Evolutionary conservation across 495 filamentous ascomycete genomes (phyloP).

Genomic region (Hypoxylon lenormandii): DNA sequence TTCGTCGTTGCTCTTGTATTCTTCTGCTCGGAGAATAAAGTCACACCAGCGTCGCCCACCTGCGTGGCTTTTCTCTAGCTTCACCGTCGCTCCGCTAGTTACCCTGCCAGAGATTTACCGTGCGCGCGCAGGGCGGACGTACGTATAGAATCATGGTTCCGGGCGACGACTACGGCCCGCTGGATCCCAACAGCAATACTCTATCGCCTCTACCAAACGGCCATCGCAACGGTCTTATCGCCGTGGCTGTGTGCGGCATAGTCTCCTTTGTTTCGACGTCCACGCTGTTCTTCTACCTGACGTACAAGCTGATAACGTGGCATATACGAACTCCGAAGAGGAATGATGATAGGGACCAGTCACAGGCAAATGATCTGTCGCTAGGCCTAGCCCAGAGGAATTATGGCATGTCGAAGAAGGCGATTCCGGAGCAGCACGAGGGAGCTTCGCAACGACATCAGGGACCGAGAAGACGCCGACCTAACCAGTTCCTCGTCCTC

Average conservation of each 20-base stretch:
- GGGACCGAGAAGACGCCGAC: constrained; percentile 40
- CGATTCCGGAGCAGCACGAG: constrained; percentile 17
- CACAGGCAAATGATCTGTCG: constrained; percentile 37
- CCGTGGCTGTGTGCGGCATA: constrained; percentile 68
- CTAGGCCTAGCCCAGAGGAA: constrained; percentile 39
- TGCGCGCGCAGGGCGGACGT: neutral
- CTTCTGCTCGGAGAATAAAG: constrained; percentile 21
- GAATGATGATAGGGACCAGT: constrained; percentile 22
- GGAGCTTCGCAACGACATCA: constrained; percentile 49
- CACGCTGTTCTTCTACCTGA: constrained; percentile 66
- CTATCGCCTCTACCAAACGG: constrained; percentile 63
- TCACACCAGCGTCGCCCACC: neutral
- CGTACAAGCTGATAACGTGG: constrained; percentile 70
- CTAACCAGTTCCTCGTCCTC: constrained; percentile 78
- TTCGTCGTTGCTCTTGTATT: neutral
- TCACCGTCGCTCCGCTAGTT: neutral
- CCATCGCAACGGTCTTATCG: constrained; percentile 66
- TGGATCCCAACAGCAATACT: constrained; percentile 38
- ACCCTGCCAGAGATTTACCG: neutral
- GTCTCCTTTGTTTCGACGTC: constrained; percentile 70
- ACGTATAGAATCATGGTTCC: constrained; percentile 21
- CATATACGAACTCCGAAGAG: constrained; percentile 34
- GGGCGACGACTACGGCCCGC: constrained; percentile 32
- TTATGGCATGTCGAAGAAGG: constrained; percentile 29
- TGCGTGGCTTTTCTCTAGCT: constrained; percentile 1